phyloP scores from a whole-genome alignment of 2,329 filamentous ascomycete species.

The Epichloe aotearoae region DNA sequence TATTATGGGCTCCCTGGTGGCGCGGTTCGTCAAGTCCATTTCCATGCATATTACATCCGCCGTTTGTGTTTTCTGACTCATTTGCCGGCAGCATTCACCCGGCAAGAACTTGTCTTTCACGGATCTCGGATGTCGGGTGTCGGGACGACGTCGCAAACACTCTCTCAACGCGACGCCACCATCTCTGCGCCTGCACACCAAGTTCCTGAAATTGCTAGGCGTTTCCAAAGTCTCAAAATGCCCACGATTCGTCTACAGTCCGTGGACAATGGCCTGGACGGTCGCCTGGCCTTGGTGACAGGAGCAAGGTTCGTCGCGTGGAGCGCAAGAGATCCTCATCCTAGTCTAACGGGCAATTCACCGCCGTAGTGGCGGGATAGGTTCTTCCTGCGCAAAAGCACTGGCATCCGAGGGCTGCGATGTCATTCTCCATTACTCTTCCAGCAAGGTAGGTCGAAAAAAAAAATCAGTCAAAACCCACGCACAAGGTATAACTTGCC shows the following conservation, averaged over 20 bases:
- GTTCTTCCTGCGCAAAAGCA: conserved; percentile 3
- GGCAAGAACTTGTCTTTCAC: no score
- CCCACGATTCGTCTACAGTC: background rate
- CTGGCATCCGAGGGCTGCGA: conserved; percentile 6
- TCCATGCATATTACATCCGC: no score
- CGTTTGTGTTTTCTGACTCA: no score
- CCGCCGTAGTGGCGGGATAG: conserved; percentile 4
- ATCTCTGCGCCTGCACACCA: background rate
- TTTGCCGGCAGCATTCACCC: no score
- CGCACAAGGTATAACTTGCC: background rate
- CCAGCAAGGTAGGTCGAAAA: conserved; percentile 1
- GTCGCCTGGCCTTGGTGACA: conserved; percentile 5
- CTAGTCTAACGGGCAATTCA: background rate
- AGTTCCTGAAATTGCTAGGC: background rate
- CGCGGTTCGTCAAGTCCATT: no score
- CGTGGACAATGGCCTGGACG: conserved; percentile 1
- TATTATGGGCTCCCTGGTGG: no score
- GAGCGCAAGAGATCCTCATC: background rate
- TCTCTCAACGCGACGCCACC: background rate
- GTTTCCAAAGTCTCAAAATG: background rate
- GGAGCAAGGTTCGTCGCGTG: conserved; percentile 4
- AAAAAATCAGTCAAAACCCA: no score
- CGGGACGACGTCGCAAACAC: background rate
- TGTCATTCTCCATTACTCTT: conserved; percentile 4
- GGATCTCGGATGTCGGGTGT: no score